A percentile compares a stretch with the other conserved stretches of the same genome.
Evolutionary conservation across 495 filamentous ascomycete genomes (phyloP).

Genomic region (Penicillium paxilli): DNA sequence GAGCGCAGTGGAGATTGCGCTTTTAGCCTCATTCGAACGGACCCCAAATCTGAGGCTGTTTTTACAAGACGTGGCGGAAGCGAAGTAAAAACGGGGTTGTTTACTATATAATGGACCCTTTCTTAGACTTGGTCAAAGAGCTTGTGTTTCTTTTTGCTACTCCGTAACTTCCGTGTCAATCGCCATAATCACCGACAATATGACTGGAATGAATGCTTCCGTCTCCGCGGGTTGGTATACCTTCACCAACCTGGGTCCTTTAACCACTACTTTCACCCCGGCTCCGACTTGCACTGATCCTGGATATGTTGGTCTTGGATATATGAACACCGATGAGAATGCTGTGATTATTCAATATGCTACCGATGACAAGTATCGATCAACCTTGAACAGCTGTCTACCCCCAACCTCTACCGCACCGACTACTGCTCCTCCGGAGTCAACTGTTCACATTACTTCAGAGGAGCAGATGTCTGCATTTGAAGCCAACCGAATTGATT

Average conservation of each 20-base stretch:
- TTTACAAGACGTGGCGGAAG: not conserved
- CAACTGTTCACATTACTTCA: not conserved
- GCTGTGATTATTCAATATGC: not conserved
- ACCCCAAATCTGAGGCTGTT: not conserved
- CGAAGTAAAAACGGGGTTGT: not conserved
- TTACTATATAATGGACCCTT: not conserved
- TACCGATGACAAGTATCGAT: no score
- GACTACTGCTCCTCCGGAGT: not conserved
- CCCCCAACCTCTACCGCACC: not conserved
- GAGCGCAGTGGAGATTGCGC: conserved; percentile 7
- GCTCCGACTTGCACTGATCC: conserved; percentile 4
- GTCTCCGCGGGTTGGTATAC: conserved; percentile 8
- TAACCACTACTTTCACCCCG: conserved; percentile 11
- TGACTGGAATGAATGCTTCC: conserved; percentile 1
- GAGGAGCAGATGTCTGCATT: not conserved
- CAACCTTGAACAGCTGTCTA: no score
- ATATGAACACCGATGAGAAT: not conserved
- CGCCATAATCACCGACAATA: no score
- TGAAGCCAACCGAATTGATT: not conserved
- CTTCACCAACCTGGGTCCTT: conserved; percentile 8
- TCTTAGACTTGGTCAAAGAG: not conserved
- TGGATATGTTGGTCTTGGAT: not conserved
- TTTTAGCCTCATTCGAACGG: conserved; percentile 8
- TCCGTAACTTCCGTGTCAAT: not conserved
- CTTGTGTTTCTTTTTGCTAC: not conserved